These are phyloP conservation scores for Candida krabiensis DNA, from an alignment of 805 yeast genomes.

Conservation along the genomic window DNA sequence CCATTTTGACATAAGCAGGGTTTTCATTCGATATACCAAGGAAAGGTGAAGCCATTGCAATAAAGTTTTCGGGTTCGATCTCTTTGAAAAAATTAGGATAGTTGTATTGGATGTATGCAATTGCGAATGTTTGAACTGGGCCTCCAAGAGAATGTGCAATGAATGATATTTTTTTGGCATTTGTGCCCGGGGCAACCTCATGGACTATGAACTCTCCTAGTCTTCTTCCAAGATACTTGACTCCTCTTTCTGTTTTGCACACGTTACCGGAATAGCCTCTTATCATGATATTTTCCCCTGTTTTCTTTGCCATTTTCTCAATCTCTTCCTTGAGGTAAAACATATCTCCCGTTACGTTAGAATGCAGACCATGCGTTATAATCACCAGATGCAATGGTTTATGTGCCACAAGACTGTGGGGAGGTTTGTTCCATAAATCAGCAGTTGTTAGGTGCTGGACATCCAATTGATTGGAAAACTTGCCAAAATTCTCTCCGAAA, in stretches of 20 bases:
- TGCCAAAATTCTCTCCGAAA: slow-evolving; percentile 22
- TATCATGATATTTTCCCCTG: slow-evolving; percentile 68
- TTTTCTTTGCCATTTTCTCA: slow-evolving; percentile 44
- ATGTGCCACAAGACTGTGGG: slow-evolving; percentile 33
- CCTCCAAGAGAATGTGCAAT: slow-evolving; percentile 96
- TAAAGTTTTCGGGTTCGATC: slow-evolving; percentile 72
- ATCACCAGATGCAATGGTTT: slow-evolving; percentile 80
- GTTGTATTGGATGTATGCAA: slow-evolving; percentile 70
- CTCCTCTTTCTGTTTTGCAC: slow-evolving; percentile 87
- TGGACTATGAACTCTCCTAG: slow-evolving; percentile 71
- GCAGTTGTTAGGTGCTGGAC: slow-evolving; percentile 60
- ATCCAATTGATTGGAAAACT: slow-evolving; percentile 35
- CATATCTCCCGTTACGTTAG: slow-evolving; percentile 90
- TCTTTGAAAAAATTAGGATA: slow-evolving; percentile 69
- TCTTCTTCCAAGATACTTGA: slow-evolving; percentile 78
- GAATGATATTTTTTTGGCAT: slow-evolving; percentile 71
- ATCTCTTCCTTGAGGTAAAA: slow-evolving; percentile 79
- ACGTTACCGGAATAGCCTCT: slow-evolving; percentile 83
- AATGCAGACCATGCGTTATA: slow-evolving; percentile 88
- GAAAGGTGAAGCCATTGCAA: slow-evolving; percentile 85
- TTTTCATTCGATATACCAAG: slow-evolving; percentile 87
- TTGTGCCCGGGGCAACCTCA: slow-evolving; percentile 42
- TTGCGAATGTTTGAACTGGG: slow-evolving; percentile 83
- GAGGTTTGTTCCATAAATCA: slow-evolving; percentile 76
- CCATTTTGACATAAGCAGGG: slow-evolving; percentile 81